Conservation (phyloP, 2,329 filamentous ascomycete genomes). For the Pseudogymnoascus sp. region DNA sequence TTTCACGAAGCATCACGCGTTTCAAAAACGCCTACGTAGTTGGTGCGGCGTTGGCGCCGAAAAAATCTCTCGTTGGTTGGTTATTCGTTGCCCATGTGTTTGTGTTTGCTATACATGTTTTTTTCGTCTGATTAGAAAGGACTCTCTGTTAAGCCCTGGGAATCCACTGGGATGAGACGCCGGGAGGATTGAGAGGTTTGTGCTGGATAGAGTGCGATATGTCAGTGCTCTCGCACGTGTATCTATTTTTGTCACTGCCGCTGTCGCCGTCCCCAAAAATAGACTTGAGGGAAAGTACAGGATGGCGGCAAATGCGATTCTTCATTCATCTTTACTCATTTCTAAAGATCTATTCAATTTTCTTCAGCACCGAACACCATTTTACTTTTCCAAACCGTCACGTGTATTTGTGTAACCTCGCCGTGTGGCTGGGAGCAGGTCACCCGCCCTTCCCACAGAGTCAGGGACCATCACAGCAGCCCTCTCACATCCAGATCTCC, state of each 20-base stretch:
- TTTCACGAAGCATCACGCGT: constrained; percentile 3
- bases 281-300: not conserved
- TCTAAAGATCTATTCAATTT: not conserved
- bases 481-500: not conserved
- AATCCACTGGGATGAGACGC: not conserved
- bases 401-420: not conserved
- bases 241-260: not conserved
- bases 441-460: not conserved
- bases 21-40: not conserved
- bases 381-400: not conserved
- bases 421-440: not conserved
- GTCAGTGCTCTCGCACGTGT: not conserved
- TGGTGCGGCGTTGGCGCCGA: not conserved
- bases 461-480: not conserved
- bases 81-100: not conserved
- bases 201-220: not conserved
- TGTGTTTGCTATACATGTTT: not conserved
- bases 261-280: not conserved
- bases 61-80: not conserved
- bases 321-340: not conserved
- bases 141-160: not conserved
- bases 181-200: not conserved
- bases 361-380: not conserved
- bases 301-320: not conserved
- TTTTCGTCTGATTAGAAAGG: not conserved